Evolutionary conservation across 495 filamentous ascomycete genomes (phyloP), one percentile per base, ranked within the genome.

Genomic region (Neurospora tetraspora): DNA sequence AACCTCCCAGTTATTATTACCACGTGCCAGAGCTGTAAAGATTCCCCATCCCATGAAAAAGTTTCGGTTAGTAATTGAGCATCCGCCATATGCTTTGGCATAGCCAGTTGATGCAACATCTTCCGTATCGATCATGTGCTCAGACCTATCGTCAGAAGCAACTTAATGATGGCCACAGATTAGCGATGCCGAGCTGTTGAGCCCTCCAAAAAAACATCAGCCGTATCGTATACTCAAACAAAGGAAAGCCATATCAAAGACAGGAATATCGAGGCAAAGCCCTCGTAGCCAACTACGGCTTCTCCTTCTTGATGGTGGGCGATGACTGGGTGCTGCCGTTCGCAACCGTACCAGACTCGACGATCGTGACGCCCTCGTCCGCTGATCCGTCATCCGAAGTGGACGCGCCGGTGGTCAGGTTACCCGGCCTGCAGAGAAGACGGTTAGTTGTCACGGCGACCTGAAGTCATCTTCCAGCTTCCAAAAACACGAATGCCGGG

Each of bases 291-390:
- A 69, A 65, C 71, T 73, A 81, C 31, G 73, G 69, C 72, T 80
- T 84, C 77, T 84, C 83, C 74, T 82, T 80, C 74, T 86, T 86
- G 77, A 79, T 77, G 8, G 82, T 80, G 31, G 86, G 86, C 23
- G 86, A 88, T 2, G 83, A 82, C 72, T 83, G 81, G 70, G 81
- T 83, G 76, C 84, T 87, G 45, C 84, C 84, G 69, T 85, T 82
- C 42, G 80, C 85, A 70, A 83, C 79, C 69, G 81, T 81, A n/a
- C 81, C 81, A 59, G 85, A 86, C 69, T 86, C 85, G 37, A 85
- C 81, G 59, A 87, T 79, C n/a, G 86, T 85, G 69, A 84, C 82
- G 69, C 81, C 81, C 69, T 86, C 86, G 73, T 84, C 81, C 39
- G 73, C 78, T 70, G 82, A 81, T 20, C 80, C 82, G 73, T 84